These are phyloP conservation scores for Neurospora intermedia DNA, from an alignment of 495 filamentous ascomycete genomes.

Conservation along the genomic window DNA sequence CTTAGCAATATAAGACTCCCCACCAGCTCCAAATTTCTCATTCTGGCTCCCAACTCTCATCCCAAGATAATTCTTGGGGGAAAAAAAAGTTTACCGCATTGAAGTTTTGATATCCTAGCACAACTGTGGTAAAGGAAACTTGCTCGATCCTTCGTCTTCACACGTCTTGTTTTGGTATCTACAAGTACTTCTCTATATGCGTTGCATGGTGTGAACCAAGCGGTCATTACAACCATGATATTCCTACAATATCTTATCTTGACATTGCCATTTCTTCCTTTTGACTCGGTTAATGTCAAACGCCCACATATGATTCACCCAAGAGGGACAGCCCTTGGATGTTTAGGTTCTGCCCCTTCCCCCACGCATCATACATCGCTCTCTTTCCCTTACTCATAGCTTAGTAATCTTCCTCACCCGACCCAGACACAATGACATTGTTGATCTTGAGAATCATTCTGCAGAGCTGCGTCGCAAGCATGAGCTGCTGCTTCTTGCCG, in stretches of 20 bases:
- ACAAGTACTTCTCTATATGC: neutral
- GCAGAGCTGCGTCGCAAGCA: slow-evolving; percentile 93
- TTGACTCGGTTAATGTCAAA: neutral
- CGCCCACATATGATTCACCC: neutral
- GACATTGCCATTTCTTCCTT: neutral
- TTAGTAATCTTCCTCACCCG: slow-evolving; percentile 87
- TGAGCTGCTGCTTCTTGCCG: slow-evolving; percentile 90
- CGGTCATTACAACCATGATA: neutral
- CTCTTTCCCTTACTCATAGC: neutral
- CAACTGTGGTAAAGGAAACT: neutral
- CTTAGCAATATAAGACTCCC: neutral
- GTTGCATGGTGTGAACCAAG: neutral
- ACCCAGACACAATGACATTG: slow-evolving; percentile 93
- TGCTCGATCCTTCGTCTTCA: neutral
- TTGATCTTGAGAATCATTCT: slow-evolving; percentile 98
- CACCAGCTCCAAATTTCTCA: neutral
- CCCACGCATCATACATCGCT: neutral
- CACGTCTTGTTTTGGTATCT: neutral
- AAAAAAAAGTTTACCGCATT: too few relatives aligned
- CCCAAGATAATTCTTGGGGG: too few relatives aligned
- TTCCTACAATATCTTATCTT: neutral
- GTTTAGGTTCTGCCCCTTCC: neutral
- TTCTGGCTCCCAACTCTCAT: too few relatives aligned
- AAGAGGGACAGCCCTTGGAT: neutral
- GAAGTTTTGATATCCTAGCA: too few relatives aligned